Percentiles rank a stretch among this genome's conserved stretches.
Conservation (phyloP, 1,284 basidiomycete genomes). For the Fistulinella cinereoalba region DNA sequence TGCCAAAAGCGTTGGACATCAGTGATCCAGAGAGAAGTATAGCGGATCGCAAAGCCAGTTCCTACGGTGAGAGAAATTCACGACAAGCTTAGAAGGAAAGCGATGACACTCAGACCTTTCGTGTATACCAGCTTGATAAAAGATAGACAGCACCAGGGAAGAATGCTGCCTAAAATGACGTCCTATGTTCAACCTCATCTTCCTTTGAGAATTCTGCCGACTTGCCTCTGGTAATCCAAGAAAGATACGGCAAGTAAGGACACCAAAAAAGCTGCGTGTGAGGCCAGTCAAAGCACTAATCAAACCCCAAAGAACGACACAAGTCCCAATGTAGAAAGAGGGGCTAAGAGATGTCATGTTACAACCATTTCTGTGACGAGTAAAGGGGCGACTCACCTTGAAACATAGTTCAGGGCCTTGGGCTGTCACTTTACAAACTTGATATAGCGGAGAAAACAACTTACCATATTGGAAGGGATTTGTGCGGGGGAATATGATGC, state of each 20-base stretch:
- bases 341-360: conserved; percentile 40
- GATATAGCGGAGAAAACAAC: conserved; percentile 7
- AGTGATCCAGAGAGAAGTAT: conserved; percentile 68
- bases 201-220: not conserved
- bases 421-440: not conserved
- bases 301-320: conserved; percentile 62
- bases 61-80: conserved; percentile 34
- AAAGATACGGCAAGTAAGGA: conserved; percentile 57
- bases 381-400: conserved; percentile 35
- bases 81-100: not conserved
- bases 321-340: conserved; percentile 57
- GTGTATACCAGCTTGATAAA: conserved; percentile 63
- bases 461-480: conserved; percentile 63
- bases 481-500: conserved; percentile 61
- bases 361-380: not conserved
- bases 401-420: conserved; percentile 49
- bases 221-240: conserved; percentile 59
- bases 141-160: conserved; percentile 62
- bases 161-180: conserved; percentile 46
- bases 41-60: conserved; percentile 66
- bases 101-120: conserved; percentile 42
- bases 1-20: conserved; percentile 73
- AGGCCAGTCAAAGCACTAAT: conserved; percentile 60
- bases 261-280: conserved; percentile 53
- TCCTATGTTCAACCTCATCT: not conserved